Base-by-base conservation (phyloP, 2,329 filamentous ascomycete genomes). In the Coniochaeta prunicola region DNA sequence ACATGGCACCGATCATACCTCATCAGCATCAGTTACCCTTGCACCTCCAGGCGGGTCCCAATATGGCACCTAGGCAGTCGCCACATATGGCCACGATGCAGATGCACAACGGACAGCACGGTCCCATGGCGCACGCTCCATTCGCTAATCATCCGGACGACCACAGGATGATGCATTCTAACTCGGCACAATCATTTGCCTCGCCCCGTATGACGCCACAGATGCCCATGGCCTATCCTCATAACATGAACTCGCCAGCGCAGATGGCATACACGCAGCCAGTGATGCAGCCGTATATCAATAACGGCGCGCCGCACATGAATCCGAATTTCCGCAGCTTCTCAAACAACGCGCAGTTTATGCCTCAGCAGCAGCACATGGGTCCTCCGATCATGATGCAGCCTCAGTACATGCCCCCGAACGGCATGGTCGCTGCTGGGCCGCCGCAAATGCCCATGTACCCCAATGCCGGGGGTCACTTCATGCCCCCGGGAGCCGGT, bases 101-200 rank as follows among this genome's bases (percentile, higher is more conserved):
- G 67, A 86, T 91, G 73, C 89, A 91, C 66, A 82, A 81, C 28
- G 87, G 88, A 61, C 88, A 89, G 59, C 90, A 92, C 66, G 78
- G 75, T 4, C 88, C 88, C 63, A 83, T 81, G 6, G 83, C 86
- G 45, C 83, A 84, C 57, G 80, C 81, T 17, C 82, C 84, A 3
- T 89, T 87, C 64, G 90, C 87, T 66, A 87, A 86, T 60, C 30
- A 33, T 36, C 86, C 87, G 64, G 92, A 96, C 64, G 89, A 92
- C 60, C 90, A 92, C 68, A 85, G 92, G 57, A 96, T 97, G 90
- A 89, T 94, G 76, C 90, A 90, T 59, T 89, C 87, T 7, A 92
- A 88, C 64, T 92, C 90, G 26, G 87, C 87, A 3, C 91, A 92
- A 66, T 91, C 91, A 2, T 94, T 91, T 71, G 88, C 90, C 9